Conservation (phyloP, 768 basidiomycete species). For the Goffeauzyma gilvescens region DNA sequence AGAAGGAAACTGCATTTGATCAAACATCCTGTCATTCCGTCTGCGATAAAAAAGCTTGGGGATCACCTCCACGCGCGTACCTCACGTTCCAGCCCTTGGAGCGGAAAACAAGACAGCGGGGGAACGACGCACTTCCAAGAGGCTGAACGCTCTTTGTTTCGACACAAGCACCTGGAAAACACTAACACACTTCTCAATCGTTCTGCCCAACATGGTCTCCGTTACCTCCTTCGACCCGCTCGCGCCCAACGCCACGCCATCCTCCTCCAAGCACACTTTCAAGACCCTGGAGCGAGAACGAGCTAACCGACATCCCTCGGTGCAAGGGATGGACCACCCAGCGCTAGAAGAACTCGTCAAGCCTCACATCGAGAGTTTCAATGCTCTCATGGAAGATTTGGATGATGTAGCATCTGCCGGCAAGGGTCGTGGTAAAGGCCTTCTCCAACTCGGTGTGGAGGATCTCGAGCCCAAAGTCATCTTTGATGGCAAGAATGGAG, state of each 20-base stretch:
- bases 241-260: slow-evolving; percentile 7
- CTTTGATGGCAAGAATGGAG: slow-evolving; percentile 52
- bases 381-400: slow-evolving; percentile 83
- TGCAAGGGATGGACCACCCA: slow-evolving; percentile 48
- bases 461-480: slow-evolving; percentile 84
- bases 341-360: slow-evolving; percentile 80
- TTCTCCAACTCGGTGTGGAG: slow-evolving; percentile 56
- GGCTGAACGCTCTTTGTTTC: too few species aligned
- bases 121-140: too few species aligned
- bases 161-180: too few species aligned
- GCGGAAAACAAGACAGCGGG: too few species aligned
- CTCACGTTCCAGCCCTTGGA: too few species aligned
- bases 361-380: slow-evolving; percentile 91
- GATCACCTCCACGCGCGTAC: too few species aligned
- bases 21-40: too few species aligned
- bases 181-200: too few species aligned
- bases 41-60: too few species aligned
- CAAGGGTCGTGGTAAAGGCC: slow-evolving; percentile 57
- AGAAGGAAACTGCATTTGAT: too few species aligned
- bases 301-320: slow-evolving; percentile 55
- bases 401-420: too few species aligned
- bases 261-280: slow-evolving; percentile 36
- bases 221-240: slow-evolving; percentile 9
- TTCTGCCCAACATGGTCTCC: background rate
- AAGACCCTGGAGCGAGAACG: slow-evolving; percentile 63